phyloP scores from a whole-genome alignment of 306 rosid species.

The Fagus sylvatica region DNA sequence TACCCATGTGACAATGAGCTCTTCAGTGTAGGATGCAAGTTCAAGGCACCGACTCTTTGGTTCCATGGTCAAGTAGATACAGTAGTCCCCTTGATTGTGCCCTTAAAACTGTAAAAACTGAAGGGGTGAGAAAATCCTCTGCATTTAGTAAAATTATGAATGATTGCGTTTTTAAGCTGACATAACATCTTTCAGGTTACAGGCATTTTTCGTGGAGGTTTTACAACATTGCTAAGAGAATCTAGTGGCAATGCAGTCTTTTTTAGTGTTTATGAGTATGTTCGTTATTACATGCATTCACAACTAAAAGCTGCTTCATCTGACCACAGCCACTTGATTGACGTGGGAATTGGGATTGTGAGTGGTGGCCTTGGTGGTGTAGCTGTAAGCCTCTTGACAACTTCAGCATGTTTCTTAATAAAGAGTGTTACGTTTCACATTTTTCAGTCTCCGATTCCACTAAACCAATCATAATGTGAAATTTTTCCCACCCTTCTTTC shows the following conservation, averaged over 20 bases:
- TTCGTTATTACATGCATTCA: conserved; percentile 76
- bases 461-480: conserved; percentile 2
- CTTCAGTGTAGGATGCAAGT: conserved; percentile 98
- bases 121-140: conserved; percentile 69
- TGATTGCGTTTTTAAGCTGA: conserved; percentile 40
- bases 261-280: conserved; percentile 70
- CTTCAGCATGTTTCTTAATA: conserved; percentile 18
- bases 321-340: conserved; percentile 54
- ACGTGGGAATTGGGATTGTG: conserved; percentile 78
- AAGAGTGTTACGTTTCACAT: not conserved
- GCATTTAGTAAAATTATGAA: conserved; percentile 25
- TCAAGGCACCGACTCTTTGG: conserved; percentile 86
- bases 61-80: conserved; percentile 68
- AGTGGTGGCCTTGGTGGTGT: conserved; percentile 86
- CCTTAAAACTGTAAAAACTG: conserved; percentile 56
- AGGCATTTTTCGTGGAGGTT: conserved; percentile 79
- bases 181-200: conserved; percentile 65
- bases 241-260: conserved; percentile 66
- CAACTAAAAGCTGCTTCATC: conserved; percentile 49
- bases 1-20: conserved; percentile 34
- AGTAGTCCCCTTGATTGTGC: conserved; percentile 75
- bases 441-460: conserved; percentile 3
- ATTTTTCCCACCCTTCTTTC: conserved; percentile 27
- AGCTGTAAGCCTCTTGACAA: conserved; percentile 59
- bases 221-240: conserved; percentile 77